Evolutionary conservation across 2,329 filamentous ascomycete species (phyloP), one percentile per base, ranked within the genome.

Genomic region (Claviceps capensis): DNA sequence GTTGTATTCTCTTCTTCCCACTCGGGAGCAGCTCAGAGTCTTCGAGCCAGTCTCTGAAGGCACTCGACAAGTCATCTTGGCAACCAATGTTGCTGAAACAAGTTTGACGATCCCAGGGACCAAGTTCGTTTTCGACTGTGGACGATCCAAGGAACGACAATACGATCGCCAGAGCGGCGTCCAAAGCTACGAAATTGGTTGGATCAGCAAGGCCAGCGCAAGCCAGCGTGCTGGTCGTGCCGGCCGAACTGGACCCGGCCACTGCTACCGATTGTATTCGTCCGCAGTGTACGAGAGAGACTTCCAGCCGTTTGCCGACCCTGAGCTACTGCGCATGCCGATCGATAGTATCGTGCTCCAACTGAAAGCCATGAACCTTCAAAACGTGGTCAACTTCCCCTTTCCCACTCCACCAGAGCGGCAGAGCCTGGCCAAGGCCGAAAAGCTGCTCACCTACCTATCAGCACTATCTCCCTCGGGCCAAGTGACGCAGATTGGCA

Each of bases 131-230:
- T 96, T 98, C 56, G 91, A 97, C 66, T 90, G 87, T 58, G 93
- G 93, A 37, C 78, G 94, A 48, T 85, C 87, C 38, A 98, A 98
- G 67, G 90, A 96, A 66, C 85, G 91, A 56, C 86, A 84, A 53
- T 97, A 93, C 61, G 87, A 97, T 63, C 77, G 81, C n/a, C 72
- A 80, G 11, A 96, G 86, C 8, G 91, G 91, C 3, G 91, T 98
- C 0, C 93, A 98, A 65, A 95, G 86, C 62, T 98, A 95, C 64
- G 86, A 95, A 60, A 81, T 98, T 50, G 85, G 86, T 42, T 98
- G 91, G 88, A 94, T 97, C 64, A 96, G 90, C 71, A 97, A 98
- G 70, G 93, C 93, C 30, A 95, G 88, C 65, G 91, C 93, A 7
- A 86, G 83, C 58, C 93, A 98, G 68, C 80, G 93, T 65, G 82